Percentiles rank a stretch among this genome's conserved stretches.
These are phyloP conservation scores for Cladophialophora psammophila DNA, from an alignment of 2,329 filamentous ascomycete species.

Conservation along the genomic window DNA sequence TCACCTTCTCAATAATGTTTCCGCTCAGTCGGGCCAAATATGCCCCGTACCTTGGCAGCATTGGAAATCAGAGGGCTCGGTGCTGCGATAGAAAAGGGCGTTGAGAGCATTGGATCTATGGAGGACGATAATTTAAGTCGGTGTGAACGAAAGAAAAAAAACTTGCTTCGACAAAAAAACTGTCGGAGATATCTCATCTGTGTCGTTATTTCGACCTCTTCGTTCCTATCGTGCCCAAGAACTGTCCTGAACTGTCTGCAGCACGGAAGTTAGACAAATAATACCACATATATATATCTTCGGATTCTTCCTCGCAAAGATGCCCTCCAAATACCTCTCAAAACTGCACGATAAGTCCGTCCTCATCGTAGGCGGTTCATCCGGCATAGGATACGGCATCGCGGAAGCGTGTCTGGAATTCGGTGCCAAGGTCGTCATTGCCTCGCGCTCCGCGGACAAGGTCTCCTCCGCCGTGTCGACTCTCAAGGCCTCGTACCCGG, in stretches of 20 bases:
- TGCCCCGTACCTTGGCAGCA: background rate
- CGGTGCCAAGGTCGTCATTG: conserved; percentile 60
- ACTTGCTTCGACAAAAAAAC: too few relatives aligned
- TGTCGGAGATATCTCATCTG: too few relatives aligned
- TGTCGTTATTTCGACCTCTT: too few relatives aligned
- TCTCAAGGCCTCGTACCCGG: conserved; percentile 54
- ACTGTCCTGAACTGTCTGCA: background rate
- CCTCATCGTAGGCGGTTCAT: conserved; percentile 61
- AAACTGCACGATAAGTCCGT: conserved; percentile 57
- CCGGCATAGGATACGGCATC: conserved; percentile 61
- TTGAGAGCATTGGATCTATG: too few relatives aligned
- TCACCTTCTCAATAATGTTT: background rate
- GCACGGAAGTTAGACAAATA: background rate
- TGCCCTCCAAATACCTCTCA: conserved; percentile 43
- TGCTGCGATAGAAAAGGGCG: too few relatives aligned
- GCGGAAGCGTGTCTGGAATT: conserved; percentile 62
- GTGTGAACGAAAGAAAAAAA: background rate
- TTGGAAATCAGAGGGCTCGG: background rate
- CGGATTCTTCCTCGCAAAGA: background rate
- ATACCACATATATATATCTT: background rate
- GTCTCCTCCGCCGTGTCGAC: conserved; percentile 50
- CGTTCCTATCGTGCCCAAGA: background rate
- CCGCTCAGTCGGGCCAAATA: background rate
- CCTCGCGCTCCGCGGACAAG: conserved; percentile 57
- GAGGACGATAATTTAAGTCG: background rate